Conservation (phyloP, 495 filamentous ascomycete genomes). For the Stereocaulon alpinum region DNA sequence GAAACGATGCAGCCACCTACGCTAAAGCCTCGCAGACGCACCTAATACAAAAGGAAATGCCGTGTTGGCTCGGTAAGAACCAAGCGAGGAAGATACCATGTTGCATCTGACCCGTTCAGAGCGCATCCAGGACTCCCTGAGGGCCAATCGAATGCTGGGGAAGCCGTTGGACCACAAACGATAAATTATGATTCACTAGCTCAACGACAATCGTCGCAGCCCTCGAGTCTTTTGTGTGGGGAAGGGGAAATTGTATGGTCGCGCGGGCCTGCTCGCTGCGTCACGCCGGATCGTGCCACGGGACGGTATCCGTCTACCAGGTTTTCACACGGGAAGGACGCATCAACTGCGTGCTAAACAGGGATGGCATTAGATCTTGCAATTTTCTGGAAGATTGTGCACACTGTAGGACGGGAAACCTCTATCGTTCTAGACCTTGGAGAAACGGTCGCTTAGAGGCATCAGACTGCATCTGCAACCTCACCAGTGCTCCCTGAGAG, state of each 20-base stretch:
- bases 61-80: background rate
- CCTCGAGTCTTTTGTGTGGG: background rate
- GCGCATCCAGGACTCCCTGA: background rate
- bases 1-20: background rate
- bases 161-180: background rate
- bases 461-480: background rate
- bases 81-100: background rate
- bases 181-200: background rate
- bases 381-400: background rate
- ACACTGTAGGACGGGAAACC: background rate
- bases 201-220: background rate
- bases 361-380: slow-evolving; percentile 1
- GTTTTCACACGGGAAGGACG: slow-evolving; percentile 16
- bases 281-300: background rate
- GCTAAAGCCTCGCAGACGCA: background rate
- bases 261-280: background rate
- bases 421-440: background rate
- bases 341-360: background rate
- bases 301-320: slow-evolving; percentile 9
- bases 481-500: background rate
- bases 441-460: background rate
- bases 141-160: background rate
- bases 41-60: background rate
- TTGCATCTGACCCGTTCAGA: slow-evolving; percentile 1
- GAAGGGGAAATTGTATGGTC: background rate